Base-by-base conservation (phyloP, 225 moss, liverwort and hornwort species). In the Straminergon stramineum region DNA sequence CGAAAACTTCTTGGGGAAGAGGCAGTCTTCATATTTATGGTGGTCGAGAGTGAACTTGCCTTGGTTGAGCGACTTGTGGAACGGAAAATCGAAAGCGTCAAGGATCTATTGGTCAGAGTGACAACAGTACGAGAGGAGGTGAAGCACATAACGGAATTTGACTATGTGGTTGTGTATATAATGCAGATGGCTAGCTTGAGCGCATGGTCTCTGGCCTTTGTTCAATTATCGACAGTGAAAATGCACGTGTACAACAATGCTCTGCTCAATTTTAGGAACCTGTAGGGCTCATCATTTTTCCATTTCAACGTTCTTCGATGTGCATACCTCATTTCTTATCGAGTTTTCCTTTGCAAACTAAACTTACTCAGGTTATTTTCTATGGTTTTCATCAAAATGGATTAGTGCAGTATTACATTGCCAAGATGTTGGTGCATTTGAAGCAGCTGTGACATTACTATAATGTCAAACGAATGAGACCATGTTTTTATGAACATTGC, bases 81-180 rank as follows among this genome's bases (percentile, higher is more conserved):
- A 87, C 95, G 99, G 60, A 97, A 89, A 89, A 99, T 96, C 34
- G 99, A 99, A 88, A 97, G 92, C 70, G 92, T 96, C 89, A 97
- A 99, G 78, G 97, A 99, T 90, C 90, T 99, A 55, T 87, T 99
- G 75, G 84, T 97, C 84, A 95, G 99, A 93, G 95, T 99, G 84
- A 96, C 96, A 70, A 99, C 99, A 77, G 99, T 97, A 88, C 96
- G 99, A 70, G 94, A 99, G 82, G 97, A 99, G 92, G 91, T 99
- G 89, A 96, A 96, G 86, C 93, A 95, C 77, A 93, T 97, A 81
- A 91, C 92, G 51, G 97, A 96, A 82, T 99, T 99, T 88, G 99
- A 99, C 91, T 99, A 97, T 56, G 99, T 97, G 75, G 97, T 99
- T 82, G 97, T 97, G 82, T n/a, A n/a, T n/a, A n/a, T n/a, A 99